These are phyloP conservation scores for Paecilomyces dactylethromorphus DNA, from an alignment of 2,329 filamentous ascomycete genomes.

Conservation along the genomic window DNA sequence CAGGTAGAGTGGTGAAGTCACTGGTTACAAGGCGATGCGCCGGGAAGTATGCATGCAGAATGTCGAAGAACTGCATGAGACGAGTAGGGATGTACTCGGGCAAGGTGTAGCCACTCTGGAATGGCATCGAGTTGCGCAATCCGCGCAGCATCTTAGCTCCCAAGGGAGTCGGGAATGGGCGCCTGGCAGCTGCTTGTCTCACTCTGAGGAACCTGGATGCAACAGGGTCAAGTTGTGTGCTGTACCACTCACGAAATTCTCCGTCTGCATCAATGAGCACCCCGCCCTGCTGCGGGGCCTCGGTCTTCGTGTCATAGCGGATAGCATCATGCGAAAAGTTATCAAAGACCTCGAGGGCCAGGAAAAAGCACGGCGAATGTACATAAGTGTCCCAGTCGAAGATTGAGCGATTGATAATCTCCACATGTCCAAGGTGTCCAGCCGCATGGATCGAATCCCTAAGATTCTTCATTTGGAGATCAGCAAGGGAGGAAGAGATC, in stretches of 20 bases:
- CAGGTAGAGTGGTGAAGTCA: conserved; percentile 82
- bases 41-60: conserved; percentile 81
- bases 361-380: conserved; percentile 92
- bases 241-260: conserved; percentile 94
- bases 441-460: conserved; percentile 58
- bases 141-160: conserved; percentile 51
- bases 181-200: conserved; percentile 62
- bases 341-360: conserved; percentile 96
- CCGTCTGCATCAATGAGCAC: conserved; percentile 79
- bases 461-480: conserved; percentile 67
- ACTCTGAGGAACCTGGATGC: conserved; percentile 76
- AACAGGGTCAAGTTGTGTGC: conserved; percentile 70
- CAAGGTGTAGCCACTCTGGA: conserved; percentile 66
- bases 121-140: conserved; percentile 59
- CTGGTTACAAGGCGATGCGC: conserved; percentile 80
- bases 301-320: conserved; percentile 78
- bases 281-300: conserved; percentile 76
- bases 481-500: conserved; percentile 76
- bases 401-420: conserved; percentile 90
- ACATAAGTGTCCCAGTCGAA: conserved; percentile 89
- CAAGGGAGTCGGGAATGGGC: conserved; percentile 36
- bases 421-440: conserved; percentile 77
- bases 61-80: conserved; percentile 94
- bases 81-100: conserved; percentile 93
- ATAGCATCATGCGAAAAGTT: conserved; percentile 95